Conservation (phyloP, 371 early-diverging fungal genomes). For the Rhizomucor pusillus region DNA sequence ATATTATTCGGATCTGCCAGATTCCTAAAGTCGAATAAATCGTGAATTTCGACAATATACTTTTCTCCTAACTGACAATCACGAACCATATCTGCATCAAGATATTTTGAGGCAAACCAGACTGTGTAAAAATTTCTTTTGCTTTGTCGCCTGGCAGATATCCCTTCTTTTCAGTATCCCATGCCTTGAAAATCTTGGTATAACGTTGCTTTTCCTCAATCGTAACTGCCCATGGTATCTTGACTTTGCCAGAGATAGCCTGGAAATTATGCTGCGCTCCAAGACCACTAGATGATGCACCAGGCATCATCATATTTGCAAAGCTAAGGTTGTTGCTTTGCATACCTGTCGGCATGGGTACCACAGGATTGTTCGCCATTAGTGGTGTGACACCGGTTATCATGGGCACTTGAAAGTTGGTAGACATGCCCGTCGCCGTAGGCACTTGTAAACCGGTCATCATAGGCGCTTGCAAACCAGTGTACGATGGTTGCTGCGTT, state of each 20-base stretch:
- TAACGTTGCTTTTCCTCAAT: conserved; percentile 78
- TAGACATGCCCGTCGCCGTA: conserved; percentile 4
- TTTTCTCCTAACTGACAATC: too few species aligned
- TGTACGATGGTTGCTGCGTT: conserved; percentile 4
- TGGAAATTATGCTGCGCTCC: conserved; percentile 21
- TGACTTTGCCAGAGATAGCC: conserved; percentile 27
- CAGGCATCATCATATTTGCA: conserved; percentile 50
- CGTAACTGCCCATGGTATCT: conserved; percentile 79
- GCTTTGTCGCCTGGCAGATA: conserved; percentile 80
- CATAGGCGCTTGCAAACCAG: conserved; percentile 11
- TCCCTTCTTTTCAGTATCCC: conserved; percentile 79
- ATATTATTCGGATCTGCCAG: conserved; percentile 82
- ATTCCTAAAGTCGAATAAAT: too few species aligned
- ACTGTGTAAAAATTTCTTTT: conserved; percentile 79
- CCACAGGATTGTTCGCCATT: conserved; percentile 16
- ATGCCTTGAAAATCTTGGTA: conserved; percentile 82
- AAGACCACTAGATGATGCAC: conserved; percentile 5
- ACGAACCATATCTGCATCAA: conserved; percentile 84
- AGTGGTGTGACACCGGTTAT: conserved; percentile 31
- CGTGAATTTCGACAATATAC: too few species aligned
- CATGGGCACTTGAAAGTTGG: conserved; percentile 31
- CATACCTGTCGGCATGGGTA: conserved; percentile 46
- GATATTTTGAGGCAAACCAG: conserved; percentile 76
- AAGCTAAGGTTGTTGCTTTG: conserved; percentile 36
- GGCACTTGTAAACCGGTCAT: conserved; percentile 15